Conservation (phyloP, 108 stramenopile species). For the Mediolabrus comicus region DNA sequence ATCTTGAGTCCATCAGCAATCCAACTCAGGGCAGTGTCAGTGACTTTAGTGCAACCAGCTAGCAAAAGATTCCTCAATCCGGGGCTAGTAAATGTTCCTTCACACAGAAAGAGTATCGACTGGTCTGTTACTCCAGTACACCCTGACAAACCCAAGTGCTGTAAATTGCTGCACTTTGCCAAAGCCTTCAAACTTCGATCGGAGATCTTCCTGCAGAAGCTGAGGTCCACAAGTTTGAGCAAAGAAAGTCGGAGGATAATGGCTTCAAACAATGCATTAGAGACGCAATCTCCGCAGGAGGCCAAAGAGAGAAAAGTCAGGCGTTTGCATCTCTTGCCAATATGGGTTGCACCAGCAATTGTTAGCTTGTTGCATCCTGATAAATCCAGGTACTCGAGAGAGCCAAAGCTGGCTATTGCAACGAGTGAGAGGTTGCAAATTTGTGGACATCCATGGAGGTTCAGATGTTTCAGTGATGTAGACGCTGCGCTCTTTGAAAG, state of each 20-base stretch:
- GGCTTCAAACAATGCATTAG: constrained; percentile 30
- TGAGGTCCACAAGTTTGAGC: constrained; percentile 25
- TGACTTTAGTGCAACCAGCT: constrained; percentile 34
- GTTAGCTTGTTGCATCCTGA: constrained; percentile 52
- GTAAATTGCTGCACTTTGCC: constrained; percentile 31
- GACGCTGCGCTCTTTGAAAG: constrained; percentile 37
- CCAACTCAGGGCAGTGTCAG: constrained; percentile 45
- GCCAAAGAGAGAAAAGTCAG: constrained; percentile 31
- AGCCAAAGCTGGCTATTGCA: constrained; percentile 25
- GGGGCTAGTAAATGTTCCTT: constrained; percentile 30
- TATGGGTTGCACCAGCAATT: constrained; percentile 7
- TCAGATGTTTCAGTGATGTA: constrained; percentile 26
- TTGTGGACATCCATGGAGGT: constrained; percentile 46
- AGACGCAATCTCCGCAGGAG: constrained; percentile 58
- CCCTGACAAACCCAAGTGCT: constrained; percentile 36
- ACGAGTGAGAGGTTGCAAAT: constrained; percentile 32
- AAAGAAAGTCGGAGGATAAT: constrained; percentile 4
- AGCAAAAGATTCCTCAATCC: constrained; percentile 37
- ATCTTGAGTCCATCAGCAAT: constrained; percentile 48
- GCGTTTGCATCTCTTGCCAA: constrained; percentile 32
- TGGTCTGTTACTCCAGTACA: constrained; percentile 41
- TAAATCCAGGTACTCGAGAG: constrained; percentile 38
- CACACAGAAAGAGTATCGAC: constrained; percentile 34
- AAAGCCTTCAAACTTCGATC: constrained; percentile 31
- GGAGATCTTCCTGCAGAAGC: constrained; percentile 46